Conservation (phyloP, 1,139 yeast genomes). For the Tardiomyces depauwii region DNA sequence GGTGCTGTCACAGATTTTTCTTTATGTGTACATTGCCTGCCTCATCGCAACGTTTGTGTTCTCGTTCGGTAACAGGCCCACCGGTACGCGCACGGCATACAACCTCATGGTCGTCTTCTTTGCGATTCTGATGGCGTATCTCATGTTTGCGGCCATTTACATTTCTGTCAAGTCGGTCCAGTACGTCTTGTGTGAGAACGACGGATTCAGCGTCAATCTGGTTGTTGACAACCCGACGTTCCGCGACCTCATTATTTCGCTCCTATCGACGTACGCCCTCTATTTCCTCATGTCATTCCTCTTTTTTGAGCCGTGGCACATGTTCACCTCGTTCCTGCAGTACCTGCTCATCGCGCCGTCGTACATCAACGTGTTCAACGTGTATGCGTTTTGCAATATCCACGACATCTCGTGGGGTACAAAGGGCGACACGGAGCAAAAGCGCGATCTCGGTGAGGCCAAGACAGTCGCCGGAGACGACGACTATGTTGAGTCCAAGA, state of each 20-base stretch:
- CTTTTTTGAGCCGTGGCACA: slow-evolving; percentile 70
- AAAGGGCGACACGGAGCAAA: slow-evolving; percentile 53
- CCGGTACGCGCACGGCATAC: slow-evolving; percentile 78
- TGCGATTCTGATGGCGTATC: slow-evolving; percentile 84
- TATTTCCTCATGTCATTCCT: slow-evolving; percentile 67
- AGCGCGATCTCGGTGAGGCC: slow-evolving; percentile 59
- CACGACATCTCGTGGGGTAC: slow-evolving; percentile 89
- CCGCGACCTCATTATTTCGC: slow-evolving; percentile 79
- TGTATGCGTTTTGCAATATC: slow-evolving; percentile 75
- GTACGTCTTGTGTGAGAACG: slow-evolving; percentile 29
- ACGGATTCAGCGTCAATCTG: slow-evolving; percentile 34
- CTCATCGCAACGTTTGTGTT: slow-evolving; percentile 84
- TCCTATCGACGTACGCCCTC: slow-evolving; percentile 72
- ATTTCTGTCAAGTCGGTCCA: slow-evolving; percentile 67
- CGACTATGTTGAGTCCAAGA: slow-evolving; percentile 21
- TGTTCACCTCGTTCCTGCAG: slow-evolving; percentile 63
- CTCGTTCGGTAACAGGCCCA: slow-evolving; percentile 90
- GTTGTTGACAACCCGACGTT: slow-evolving; percentile 53
- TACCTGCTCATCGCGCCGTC: slow-evolving; percentile 64
- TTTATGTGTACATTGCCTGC: slow-evolving; percentile 85
- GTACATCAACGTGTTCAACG: slow-evolving; percentile 67
- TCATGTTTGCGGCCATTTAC: slow-evolving; percentile 80
- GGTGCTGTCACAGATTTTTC: slow-evolving; percentile 63
- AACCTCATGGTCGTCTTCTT: slow-evolving; percentile 77
- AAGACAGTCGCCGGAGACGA: slow-evolving; percentile 46